Base-by-base conservation (phyloP, 2,329 filamentous ascomycete genomes). In the Aspergillus sergii region DNA sequence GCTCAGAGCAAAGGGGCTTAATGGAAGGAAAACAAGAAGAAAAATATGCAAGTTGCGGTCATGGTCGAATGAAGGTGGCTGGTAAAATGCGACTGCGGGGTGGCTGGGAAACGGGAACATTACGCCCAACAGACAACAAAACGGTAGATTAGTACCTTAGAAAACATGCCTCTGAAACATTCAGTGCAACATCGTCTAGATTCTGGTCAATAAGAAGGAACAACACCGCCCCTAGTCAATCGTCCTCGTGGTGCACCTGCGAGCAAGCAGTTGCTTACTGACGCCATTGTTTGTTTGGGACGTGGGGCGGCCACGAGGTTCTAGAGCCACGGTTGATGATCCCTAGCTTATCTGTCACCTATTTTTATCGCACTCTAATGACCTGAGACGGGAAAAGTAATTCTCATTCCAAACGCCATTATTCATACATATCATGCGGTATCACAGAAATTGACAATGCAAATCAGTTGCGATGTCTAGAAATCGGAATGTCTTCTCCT, bases 21-120 rank as follows among this genome's bases (percentile, higher is more conserved):
- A 43, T 26, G 57, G 41, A 51, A 34, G 28, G 23, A 51, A 23
- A 36, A n/a, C 41, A 39, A 23, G 46, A 43, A 30, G 34, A 59
- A 61, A 56, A 66, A 63, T 57, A 34, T 32, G n/a, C 50, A 60
- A 55, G 41, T 59, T 32, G 61, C 53, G 55, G 60, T 43, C 57
- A 63, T 61, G 14, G 46, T 23, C 32, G 41, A 59, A 59, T 58
- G 67, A 60, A 55, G 68, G 73, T 73, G 74, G 74, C 73, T 76
- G 74, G 74, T 55, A 55, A 55, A 51, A 59, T 59, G 69, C 73
- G 67, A 45, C 39, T 64, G 68, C 58, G 65, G 60, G 72, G 74
- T 72, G 74, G 74, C 74, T 76, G 74, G 73, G 69, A 67, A 65
- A 62, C 51, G 48, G 48, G 48, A 55, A 39, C 21, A 39, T 36